phyloP scores from a whole-genome alignment of 768 basidiomycete species.

The Tricholoma saponaceum region DNA sequence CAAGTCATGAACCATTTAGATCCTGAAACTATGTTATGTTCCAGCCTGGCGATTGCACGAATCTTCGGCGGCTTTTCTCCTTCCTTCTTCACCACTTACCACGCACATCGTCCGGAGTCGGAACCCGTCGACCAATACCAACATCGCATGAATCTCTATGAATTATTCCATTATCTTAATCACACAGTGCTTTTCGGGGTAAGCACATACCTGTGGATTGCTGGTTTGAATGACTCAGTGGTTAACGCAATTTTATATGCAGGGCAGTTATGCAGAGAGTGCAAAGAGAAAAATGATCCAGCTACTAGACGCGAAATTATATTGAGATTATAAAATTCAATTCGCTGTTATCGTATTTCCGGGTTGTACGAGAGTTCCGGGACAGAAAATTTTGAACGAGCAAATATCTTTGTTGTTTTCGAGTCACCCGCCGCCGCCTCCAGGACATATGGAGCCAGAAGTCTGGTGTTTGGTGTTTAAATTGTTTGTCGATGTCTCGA shows the following conservation, averaged over 20 bases:
- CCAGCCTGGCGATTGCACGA: constrained; percentile 69
- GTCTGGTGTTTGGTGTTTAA: too few species aligned
- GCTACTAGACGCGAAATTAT: constrained; percentile 10
- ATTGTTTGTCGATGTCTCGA: not conserved
- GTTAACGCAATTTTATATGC: not conserved
- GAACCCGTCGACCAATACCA: constrained; percentile 64
- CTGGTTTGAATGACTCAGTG: not conserved
- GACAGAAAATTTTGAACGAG: too few species aligned
- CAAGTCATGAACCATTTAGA: not conserved
- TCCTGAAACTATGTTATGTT: not conserved
- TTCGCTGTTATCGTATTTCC: too few species aligned
- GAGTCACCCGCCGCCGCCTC: too few species aligned
- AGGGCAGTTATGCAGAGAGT: constrained; percentile 52
- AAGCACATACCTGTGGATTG: constrained; percentile 23
- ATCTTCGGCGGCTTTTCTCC: constrained; percentile 75
- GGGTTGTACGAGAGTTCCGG: too few species aligned
- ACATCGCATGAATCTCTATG: constrained; percentile 64
- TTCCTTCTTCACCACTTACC: constrained; percentile 63
- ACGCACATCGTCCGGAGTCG: constrained; percentile 56
- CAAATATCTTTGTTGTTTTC: too few species aligned
- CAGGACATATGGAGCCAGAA: too few species aligned
- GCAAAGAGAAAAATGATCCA: constrained; percentile 44
- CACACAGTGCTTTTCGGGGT: constrained; percentile 80
- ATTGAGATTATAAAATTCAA: too few species aligned
- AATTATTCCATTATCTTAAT: constrained; percentile 80